phyloP scores from a whole-genome alignment of 371 early-diverging fungal species.

The Mucor saturninus region DNA sequence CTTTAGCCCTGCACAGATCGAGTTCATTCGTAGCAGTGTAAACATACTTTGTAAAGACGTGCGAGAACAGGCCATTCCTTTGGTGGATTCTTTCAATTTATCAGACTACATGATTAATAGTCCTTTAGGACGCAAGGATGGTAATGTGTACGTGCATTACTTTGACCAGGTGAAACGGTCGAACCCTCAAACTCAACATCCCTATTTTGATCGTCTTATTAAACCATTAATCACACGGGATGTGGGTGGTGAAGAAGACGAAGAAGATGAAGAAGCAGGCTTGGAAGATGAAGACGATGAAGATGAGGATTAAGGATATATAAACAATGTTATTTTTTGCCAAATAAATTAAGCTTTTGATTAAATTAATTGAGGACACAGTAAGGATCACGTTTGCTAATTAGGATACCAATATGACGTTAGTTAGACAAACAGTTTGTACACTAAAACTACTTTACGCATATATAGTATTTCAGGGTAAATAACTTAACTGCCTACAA shows the following conservation, averaged over 20 bases:
- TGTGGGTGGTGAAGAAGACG: constrained; percentile 59
- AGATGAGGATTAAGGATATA: constrained; percentile 8
- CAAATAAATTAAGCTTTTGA: too few relatives aligned
- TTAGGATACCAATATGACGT: too few relatives aligned
- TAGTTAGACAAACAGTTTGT: too few relatives aligned
- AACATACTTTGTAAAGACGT: constrained; percentile 73
- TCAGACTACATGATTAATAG: constrained; percentile 90
- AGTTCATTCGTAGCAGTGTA: constrained; percentile 67
- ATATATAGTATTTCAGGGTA: too few relatives aligned
- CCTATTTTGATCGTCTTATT: constrained; percentile 83
- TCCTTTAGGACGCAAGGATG: constrained; percentile 87
- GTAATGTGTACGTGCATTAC: constrained; percentile 88
- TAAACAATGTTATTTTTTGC: too few relatives aligned
- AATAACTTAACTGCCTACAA: too few relatives aligned
- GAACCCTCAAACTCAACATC: constrained; percentile 76
- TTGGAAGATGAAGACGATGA: constrained; percentile 47
- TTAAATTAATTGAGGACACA: too few relatives aligned
- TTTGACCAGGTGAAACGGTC: constrained; percentile 80
- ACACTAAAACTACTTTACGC: too few relatives aligned
- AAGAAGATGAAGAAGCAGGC: constrained; percentile 55
- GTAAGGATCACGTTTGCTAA: too few relatives aligned
- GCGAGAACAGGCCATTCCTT: constrained; percentile 81
- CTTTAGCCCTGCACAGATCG: constrained; percentile 78
- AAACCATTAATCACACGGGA: constrained; percentile 81
- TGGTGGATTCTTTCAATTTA: constrained; percentile 89